A percentile compares a stretch with the other conserved stretches of the same genome.
phyloP scores from a whole-genome alignment of 306 rosid genomes.

The Comarum palustre region DNA sequence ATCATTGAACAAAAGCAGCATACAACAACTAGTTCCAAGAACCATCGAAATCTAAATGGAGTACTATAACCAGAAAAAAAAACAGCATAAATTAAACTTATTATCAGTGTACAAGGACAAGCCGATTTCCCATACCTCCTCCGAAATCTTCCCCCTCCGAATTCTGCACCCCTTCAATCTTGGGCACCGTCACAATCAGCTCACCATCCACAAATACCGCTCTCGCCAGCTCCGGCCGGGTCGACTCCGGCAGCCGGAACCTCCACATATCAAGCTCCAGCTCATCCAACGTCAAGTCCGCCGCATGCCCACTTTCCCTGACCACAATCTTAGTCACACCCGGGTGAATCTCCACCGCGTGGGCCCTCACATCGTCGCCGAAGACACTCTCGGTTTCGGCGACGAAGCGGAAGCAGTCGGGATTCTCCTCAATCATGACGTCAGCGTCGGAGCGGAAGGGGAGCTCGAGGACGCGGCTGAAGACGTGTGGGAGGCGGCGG shows the following conservation, averaged over 20 bases:
- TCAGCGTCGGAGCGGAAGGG: slow-evolving; percentile 95
- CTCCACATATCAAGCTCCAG: slow-evolving; percentile 94
- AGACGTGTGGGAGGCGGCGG: slow-evolving; percentile 86
- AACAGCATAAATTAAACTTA: slow-evolving; percentile 14
- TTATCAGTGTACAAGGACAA: slow-evolving; percentile 87
- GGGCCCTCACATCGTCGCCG: slow-evolving; percentile 56
- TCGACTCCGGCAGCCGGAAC: slow-evolving; percentile 87
- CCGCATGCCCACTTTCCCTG: slow-evolving; percentile 53
- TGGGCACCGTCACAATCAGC: slow-evolving; percentile 90
- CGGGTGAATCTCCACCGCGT: slow-evolving; percentile 83
- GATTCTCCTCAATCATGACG: slow-evolving; percentile 62
- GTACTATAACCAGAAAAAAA: slow-evolving; percentile 36
- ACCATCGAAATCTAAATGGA: slow-evolving; percentile 33
- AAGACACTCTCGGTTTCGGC: slow-evolving; percentile 59
- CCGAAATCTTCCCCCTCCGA: slow-evolving; percentile 34
- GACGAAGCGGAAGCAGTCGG: slow-evolving; percentile 80
- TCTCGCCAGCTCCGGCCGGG: slow-evolving; percentile 85
- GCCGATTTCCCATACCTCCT: slow-evolving; percentile 71
- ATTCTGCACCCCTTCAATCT: slow-evolving; percentile 42
- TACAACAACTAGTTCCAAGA: slow-evolving; percentile 34
- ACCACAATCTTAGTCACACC: slow-evolving; percentile 91
- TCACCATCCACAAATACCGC: slow-evolving; percentile 81
- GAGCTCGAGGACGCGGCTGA: slow-evolving; percentile 85
- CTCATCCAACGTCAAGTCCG: slow-evolving; percentile 62
- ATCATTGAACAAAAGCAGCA: slow-evolving; percentile 27